A percentile compares a stretch with the other conserved stretches of the same genome.
These are phyloP conservation scores for Elsinoe ampelina DNA, from an alignment of 2,329 filamentous ascomycete species.

Conservation along the genomic window DNA sequence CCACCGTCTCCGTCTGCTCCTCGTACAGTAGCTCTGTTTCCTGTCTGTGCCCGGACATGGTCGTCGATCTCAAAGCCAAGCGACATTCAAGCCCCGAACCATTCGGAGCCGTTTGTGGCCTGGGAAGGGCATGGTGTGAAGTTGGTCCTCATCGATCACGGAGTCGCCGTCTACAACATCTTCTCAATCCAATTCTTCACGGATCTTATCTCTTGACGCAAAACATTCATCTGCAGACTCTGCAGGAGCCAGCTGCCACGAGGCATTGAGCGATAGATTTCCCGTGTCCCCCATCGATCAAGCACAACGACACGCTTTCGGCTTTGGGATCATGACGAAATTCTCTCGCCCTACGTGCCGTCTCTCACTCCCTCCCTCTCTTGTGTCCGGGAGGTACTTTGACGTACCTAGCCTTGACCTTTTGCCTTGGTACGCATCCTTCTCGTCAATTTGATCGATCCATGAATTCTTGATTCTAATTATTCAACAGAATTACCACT, in stretches of 20 bases:
- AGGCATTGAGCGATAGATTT: neutral
- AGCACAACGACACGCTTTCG: neutral
- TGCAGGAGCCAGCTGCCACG: neutral
- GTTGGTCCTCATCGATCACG: too few relatives aligned
- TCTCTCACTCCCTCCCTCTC: neutral
- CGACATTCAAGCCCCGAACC: conserved; percentile 4
- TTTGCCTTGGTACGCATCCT: neutral
- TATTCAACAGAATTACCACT: neutral
- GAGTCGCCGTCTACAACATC: too few relatives aligned
- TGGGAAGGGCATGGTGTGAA: neutral
- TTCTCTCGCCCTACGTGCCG: neutral
- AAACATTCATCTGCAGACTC: too few relatives aligned
- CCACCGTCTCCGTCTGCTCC: too few relatives aligned
- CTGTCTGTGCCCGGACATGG: neutral
- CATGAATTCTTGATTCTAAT: neutral
- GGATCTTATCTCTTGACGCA: too few relatives aligned
- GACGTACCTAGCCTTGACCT: neutral
- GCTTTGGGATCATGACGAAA: conserved; percentile 2
- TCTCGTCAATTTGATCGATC: neutral
- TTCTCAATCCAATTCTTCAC: too few relatives aligned
- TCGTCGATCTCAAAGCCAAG: conserved; percentile 1
- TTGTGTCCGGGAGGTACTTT: neutral
- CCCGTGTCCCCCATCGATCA: neutral
- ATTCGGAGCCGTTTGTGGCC: neutral
- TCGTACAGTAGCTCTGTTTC: too few relatives aligned